Evolutionary conservation across 148 eudicot genomes (phyloP).

Genomic region (Rhododendron ferrugineum): DNA sequence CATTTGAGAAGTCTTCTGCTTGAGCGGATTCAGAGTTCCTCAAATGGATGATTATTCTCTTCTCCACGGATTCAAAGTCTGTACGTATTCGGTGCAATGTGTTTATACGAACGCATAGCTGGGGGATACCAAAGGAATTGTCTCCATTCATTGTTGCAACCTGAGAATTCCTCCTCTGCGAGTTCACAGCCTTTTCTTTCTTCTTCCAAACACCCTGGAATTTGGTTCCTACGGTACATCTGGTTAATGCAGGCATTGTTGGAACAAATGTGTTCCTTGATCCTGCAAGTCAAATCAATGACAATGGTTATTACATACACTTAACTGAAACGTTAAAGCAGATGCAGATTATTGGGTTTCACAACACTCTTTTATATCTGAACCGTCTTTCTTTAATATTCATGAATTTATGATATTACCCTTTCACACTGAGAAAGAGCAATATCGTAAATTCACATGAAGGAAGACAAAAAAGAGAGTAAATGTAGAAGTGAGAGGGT

Average conservation of each 20-base stretch:
- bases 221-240: constrained; percentile 68
- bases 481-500: background rate
- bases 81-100: constrained; percentile 57
- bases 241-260: constrained; percentile 87
- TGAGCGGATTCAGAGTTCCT: constrained; percentile 88
- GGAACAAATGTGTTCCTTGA: constrained; percentile 75
- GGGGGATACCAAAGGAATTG: constrained; percentile 47
- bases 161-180: constrained; percentile 69
- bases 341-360: background rate
- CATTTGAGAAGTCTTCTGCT: constrained; percentile 61
- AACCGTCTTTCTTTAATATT: background rate
- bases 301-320: background rate
- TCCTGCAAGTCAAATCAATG: constrained; percentile 42
- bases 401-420: background rate
- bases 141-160: constrained; percentile 61
- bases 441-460: background rate
- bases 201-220: constrained; percentile 71
- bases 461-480: background rate
- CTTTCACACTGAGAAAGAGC: background rate
- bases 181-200: constrained; percentile 60
- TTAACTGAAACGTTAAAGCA: background rate
- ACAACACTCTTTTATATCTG: background rate
- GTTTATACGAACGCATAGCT: constrained; percentile 74
- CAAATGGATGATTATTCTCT: constrained; percentile 77
- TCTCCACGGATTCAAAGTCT: constrained; percentile 68